Evolutionary conservation across 176 grass and related monocot species (phyloP).

Genomic region (Aegilops umbellulata): DNA sequence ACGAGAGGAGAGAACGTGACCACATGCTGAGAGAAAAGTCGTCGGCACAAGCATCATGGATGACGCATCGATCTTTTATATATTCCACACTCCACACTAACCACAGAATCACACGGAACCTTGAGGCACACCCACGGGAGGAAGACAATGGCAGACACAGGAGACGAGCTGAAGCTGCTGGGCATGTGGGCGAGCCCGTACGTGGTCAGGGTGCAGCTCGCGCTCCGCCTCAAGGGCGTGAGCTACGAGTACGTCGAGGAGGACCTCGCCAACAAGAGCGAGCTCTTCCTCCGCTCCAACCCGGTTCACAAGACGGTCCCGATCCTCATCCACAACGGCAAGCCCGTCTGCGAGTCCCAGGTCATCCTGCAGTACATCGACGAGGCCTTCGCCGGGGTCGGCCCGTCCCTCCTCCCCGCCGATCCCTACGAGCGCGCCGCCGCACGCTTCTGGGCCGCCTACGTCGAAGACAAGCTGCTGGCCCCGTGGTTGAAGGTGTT

Average conservation of each 20-base stretch:
- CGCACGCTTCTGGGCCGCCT: constrained; percentile 32
- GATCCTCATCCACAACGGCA: constrained; percentile 35
- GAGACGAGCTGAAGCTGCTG: constrained; percentile 42
- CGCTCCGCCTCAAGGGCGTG: constrained; percentile 22
- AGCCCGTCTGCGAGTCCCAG: constrained; percentile 27
- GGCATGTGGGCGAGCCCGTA: constrained; percentile 31
- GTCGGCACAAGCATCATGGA: not conserved
- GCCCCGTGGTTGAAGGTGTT: not conserved
- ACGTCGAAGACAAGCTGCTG: constrained; percentile 38
- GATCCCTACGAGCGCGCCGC: constrained; percentile 30
- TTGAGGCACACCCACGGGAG: not conserved
- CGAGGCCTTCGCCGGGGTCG: constrained; percentile 21
- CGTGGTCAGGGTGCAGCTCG: constrained; percentile 22
- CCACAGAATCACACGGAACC: not conserved
- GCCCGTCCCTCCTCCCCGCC: constrained; percentile 23
- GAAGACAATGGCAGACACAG: not conserved
- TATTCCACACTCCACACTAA: not conserved
- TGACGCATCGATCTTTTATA: not conserved
- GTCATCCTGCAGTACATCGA: constrained; percentile 50
- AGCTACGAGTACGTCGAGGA: constrained; percentile 51
- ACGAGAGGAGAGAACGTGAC: not conserved
- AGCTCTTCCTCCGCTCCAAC: constrained; percentile 46
- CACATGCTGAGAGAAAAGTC: not conserved
- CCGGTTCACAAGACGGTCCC: constrained; percentile 57
- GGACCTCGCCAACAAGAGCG: constrained; percentile 44